phyloP scores from a whole-genome alignment of 176 grass and related monocot genomes.

The Thinopyrum elongatum region DNA sequence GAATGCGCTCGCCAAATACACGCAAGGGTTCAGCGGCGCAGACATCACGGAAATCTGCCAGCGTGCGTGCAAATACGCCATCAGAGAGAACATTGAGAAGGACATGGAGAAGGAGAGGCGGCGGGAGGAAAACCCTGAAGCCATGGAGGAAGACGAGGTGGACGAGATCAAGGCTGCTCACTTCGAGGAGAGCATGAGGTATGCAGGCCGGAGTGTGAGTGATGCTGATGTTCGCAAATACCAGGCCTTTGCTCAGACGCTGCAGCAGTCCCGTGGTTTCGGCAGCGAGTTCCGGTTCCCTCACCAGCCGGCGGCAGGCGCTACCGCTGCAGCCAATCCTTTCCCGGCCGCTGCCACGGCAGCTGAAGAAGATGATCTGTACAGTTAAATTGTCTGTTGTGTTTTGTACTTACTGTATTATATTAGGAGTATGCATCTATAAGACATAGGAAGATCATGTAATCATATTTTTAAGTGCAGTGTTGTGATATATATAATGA shows the following conservation, averaged over 20 bases:
- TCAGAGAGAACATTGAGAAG: conserved; percentile 84
- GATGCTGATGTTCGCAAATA: conserved; percentile 73
- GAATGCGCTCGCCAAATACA: conserved; percentile 64
- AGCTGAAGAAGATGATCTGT: conserved; percentile 24
- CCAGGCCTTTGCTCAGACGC: conserved; percentile 21
- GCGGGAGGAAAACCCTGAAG: neutral
- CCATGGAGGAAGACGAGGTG: conserved; percentile 67
- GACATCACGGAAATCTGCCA: conserved; percentile 62
- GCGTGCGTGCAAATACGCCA: conserved; percentile 76
- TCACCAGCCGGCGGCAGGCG: conserved; percentile 17
- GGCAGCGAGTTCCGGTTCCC: conserved; percentile 74
- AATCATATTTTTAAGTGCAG: too few relatives aligned
- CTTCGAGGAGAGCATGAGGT: conserved; percentile 89
- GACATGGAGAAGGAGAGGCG: conserved; percentile 72
- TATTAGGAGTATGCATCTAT: too few relatives aligned
- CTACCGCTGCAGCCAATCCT: neutral
- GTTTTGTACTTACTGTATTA: too few relatives aligned
- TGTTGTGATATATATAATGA: too few relatives aligned
- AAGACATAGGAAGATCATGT: too few relatives aligned
- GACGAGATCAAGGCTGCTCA: conserved; percentile 73
- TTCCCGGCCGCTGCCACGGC: conserved; percentile 36
- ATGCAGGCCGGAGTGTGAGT: conserved; percentile 67
- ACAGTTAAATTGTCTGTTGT: too few relatives aligned
- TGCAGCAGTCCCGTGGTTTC: conserved; percentile 74
- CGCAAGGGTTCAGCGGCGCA: conserved; percentile 38